Conservation (phyloP, 1,284 basidiomycete genomes). For the Trichosporon inkin region DNA sequence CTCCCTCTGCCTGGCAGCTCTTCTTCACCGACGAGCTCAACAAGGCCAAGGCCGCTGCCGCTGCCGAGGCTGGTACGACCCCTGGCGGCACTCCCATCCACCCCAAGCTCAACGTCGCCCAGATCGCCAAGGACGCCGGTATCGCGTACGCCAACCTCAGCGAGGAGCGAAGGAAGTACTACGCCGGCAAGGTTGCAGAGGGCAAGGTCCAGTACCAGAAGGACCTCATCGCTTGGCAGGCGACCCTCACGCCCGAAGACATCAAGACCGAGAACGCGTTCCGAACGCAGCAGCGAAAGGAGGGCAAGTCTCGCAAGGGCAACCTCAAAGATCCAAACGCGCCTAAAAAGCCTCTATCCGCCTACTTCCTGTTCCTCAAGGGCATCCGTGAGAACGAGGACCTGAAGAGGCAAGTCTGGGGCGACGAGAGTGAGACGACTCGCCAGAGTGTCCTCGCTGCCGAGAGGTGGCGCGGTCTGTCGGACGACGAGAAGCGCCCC, state of each 20-base stretch:
- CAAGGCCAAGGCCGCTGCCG: constrained; percentile 65
- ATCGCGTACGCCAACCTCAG: constrained; percentile 78
- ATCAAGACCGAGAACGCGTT: constrained; percentile 90
- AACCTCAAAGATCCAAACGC: constrained; percentile 97
- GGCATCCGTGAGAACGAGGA: constrained; percentile 68
- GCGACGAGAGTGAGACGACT: constrained; percentile 89
- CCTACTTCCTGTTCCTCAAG: constrained; percentile 93
- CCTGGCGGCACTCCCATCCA: constrained; percentile 46
- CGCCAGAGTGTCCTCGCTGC: constrained; percentile 92
- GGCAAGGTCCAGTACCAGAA: constrained; percentile 76
- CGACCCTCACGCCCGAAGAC: constrained; percentile 85
- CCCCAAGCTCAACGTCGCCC: constrained; percentile 87
- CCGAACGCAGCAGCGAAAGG: constrained; percentile 85
- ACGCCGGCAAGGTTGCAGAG: constrained; percentile 72
- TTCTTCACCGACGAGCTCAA: constrained; percentile 96
- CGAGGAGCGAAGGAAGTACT: constrained; percentile 77
- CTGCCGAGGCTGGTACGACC: constrained; percentile 61
- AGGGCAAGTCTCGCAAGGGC: constrained; percentile 85
- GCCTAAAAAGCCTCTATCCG: constrained; percentile 89
- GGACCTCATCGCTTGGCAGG: constrained; percentile 79
- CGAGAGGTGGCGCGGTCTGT: constrained; percentile 84
- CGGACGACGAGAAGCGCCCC: constrained; percentile 85
- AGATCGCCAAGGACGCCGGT: constrained; percentile 91
- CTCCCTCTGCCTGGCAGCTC: constrained; percentile 92
- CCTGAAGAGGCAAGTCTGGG: constrained; percentile 74